Conservation (phyloP, 345 rosid species). For the Lagerstroemia speciosa region DNA sequence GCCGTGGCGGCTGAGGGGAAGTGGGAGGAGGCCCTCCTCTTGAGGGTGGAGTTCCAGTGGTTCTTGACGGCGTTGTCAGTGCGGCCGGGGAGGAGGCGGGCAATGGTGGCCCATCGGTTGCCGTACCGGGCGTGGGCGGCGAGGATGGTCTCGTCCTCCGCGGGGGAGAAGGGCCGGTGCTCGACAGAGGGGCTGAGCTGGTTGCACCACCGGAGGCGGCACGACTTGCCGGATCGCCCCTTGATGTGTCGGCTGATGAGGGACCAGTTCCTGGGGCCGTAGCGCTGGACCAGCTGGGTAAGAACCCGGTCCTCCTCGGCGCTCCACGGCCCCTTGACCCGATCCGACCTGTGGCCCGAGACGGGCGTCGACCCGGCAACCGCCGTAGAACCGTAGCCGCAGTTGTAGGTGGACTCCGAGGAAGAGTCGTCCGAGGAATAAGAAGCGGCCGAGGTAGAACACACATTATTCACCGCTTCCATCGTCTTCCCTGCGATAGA, state of each 20-base stretch:
- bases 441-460: conserved; percentile 4
- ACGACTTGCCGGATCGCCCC: conserved; percentile 58
- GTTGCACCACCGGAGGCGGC: conserved; percentile 59
- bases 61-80: conserved; percentile 60
- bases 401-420: conserved; percentile 2
- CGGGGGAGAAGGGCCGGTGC: conserved; percentile 49
- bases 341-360: conserved; percentile 4
- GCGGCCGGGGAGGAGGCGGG: conserved; percentile 46
- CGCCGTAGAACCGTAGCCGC: no score
- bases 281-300: conserved; percentile 32
- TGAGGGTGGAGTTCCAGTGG: no score
- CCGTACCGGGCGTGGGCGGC: conserved; percentile 43
- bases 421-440: conserved; percentile 6
- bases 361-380: no score
- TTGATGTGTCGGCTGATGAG: conserved; percentile 40
- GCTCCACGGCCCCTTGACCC: conserved; percentile 57
- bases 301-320: conserved; percentile 45
- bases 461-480: neutral
- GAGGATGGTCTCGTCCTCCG: conserved; percentile 41
- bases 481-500: neutral
- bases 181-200: conserved; percentile 54
- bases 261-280: conserved; percentile 62
- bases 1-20: conserved; percentile 9
- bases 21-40: conserved; percentile 14
- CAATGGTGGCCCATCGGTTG: conserved; percentile 58